These are phyloP conservation scores for Rhynchosporium graminicola DNA, from an alignment of 2,329 filamentous ascomycete genomes.

Conservation along the genomic window DNA sequence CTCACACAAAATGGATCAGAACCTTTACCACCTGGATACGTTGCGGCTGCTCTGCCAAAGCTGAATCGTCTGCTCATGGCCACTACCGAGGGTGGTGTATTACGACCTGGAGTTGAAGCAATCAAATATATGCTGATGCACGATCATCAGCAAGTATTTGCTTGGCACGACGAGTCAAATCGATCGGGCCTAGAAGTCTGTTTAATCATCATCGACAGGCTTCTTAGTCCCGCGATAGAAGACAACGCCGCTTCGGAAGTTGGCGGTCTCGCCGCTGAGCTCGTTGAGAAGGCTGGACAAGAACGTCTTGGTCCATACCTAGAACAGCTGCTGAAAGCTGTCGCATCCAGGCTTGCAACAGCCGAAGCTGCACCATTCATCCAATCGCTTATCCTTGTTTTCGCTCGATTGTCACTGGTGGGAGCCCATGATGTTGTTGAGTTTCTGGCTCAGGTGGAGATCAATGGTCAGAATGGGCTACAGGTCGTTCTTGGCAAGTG, in stretches of 20 bases:
- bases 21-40: slow-evolving; percentile 83
- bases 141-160: slow-evolving; percentile 86
- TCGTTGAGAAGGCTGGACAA: slow-evolving; percentile 93
- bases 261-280: slow-evolving; percentile 86
- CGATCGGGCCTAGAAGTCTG: slow-evolving; percentile 86
- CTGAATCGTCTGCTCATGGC: slow-evolving; percentile 79
- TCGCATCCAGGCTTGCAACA: slow-evolving; percentile 79
- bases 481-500: slow-evolving; percentile 90
- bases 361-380: slow-evolving; percentile 88
- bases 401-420: slow-evolving; percentile 83
- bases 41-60: slow-evolving; percentile 83
- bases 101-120: slow-evolving; percentile 81
- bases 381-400: slow-evolving; percentile 92
- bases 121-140: slow-evolving; percentile 89
- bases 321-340: slow-evolving; percentile 82
- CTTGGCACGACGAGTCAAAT: slow-evolving; percentile 78
- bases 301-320: slow-evolving; percentile 89
- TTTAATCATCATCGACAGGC: slow-evolving; percentile 86
- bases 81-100: slow-evolving; percentile 82
- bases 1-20: slow-evolving; percentile 81
- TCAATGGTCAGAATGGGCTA: slow-evolving; percentile 78
- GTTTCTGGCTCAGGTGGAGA: slow-evolving; percentile 82
- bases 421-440: slow-evolving; percentile 88
- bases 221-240: slow-evolving; percentile 80
- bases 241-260: slow-evolving; percentile 96